Base-by-base conservation (phyloP, 306 rosid species). In the Pterocarpus santalinus region DNA sequence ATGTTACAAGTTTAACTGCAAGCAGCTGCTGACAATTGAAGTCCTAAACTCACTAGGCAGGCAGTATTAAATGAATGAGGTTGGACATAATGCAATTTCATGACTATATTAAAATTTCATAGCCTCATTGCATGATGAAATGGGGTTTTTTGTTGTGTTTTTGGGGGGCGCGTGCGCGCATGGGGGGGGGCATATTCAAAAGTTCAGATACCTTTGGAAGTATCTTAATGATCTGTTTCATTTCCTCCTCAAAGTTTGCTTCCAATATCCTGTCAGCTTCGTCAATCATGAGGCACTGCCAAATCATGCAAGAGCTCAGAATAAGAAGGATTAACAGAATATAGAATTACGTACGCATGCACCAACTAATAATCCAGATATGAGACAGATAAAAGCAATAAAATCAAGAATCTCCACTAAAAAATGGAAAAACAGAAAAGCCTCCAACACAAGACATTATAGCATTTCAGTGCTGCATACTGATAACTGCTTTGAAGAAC, bases 221-320 rank as follows among this genome's bases (percentile, higher is more conserved):
- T 78, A 91, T 73, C 65, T 85, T 88, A 69, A 95, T 83, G 63
- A 95, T 93, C 86, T 95, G 97, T 81, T 89, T 91, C 98, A 93
- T 95, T 80, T 95, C 99, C 66, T 95, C 97, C 92, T 93, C 98
- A 86, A 95, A 95, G 81, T 95, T 95, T 30, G 93, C 84, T 89
- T 95, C 98, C 89, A 95, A 75, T 87, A 95, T 88, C 93, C 97
- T 91, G 91, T 93, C 98, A 32, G 98, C 99, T 88, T 95, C 99
- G 85, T 95, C 99, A 66, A 93, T 90, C 44, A 93, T 76, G 32
- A 93, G 98, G 79, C 97, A 95, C 99, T 93, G 92, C 81, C 83
- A 80, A 76, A 74, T 34, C 75, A 79, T 22, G 67, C 69, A 78
- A 52, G 57, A 62, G 35, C 77, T 83, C 56, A 33, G 74, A 72